Evolutionary conservation across 805 yeast genomes (phyloP), one percentile per base, ranked within the genome.

Genomic region (Cyberlindnera lachancei): DNA sequence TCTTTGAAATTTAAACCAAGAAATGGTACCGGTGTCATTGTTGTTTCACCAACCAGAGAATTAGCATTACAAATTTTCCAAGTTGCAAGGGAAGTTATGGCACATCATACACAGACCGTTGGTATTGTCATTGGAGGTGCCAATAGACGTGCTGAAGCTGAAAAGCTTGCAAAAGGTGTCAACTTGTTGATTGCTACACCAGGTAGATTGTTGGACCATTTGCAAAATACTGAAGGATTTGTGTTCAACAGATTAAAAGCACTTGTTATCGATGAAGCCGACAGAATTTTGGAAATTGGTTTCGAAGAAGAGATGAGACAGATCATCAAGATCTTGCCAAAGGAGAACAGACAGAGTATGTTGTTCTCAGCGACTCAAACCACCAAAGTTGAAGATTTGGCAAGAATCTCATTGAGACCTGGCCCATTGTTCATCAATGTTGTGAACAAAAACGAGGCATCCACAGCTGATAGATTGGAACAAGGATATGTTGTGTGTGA

Each of bases 41-140:
- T 92, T 16, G 88, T 92, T 27, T 82, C 96, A 1, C 99, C 99
- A 33, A 92, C 99, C 1, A 79, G 99, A 66, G 99, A 92, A 64
- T 71, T 92, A 49, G 98, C 99, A 5, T 68, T 94, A 40, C 99
- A 92, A 59, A 94, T 92, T 40, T 92, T 90, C 58, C 97, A 97
- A 34, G 98, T 94, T 42, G 97, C 96, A 17, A 71, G 95, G 52
- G 97, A 94, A 58, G 65, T 92, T 45, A 76, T 90, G 94, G 85
- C 74, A 32, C 68, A 71, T 50, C 66, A 72, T 46, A 73, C 92
- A 3, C 98, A 94, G 60, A 92, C 97, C 3, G 75, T 86, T 44
- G 97, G 96, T 31, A 85, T 92, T 45, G 96, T 90, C 13, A 94
- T 94, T 54, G 99, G 99, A 26, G 99, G 99, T 44, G 95, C 95